Base-by-base conservation (phyloP, 768 basidiomycete genomes). In the Pulveroboletus frians region DNA sequence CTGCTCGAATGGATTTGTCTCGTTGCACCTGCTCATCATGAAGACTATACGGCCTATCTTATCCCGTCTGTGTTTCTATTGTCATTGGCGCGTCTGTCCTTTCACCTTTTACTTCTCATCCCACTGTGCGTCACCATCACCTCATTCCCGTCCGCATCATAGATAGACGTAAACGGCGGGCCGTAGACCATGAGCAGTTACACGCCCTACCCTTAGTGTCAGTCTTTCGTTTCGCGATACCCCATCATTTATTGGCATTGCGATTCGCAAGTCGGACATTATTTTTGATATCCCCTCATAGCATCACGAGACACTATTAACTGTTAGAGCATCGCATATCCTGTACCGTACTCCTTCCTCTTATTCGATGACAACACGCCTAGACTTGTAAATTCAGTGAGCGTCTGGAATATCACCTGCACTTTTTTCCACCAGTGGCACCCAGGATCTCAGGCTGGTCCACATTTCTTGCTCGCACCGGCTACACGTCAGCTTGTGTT, bases 271-370 rank as follows among this genome's bases (percentile, higher is more conserved):
- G 67, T 73, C 66, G 72, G 75, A 73, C 75, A 71, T 72, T 68
- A 67, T 62, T 54, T 32, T 59, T 60, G 64, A 69, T 70, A 67
- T 67, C 63, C 61, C 54, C 52, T 51, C 61, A 63, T 65, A 59
- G 66, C 60, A 76, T 75, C 63, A 80, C 81, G 79, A 81, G 79
- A 79, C 78, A 79, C 72, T 78, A 60, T 72, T 76, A 69, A 71
- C 61, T 67, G 59, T 59, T 80, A 81, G 81, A 83, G 81, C 81
- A 81, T 80, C 79, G 79, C 78, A 81, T 70, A 76, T 68, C 69
- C 46, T 70, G 71, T 71, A 73, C 62, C 60, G 63, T 70, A 74
- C 62, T 64, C 51, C 52, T 53, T 62, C 64, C 57, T 60, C 46
- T 42, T 69, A 60, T 66, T 68, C 26, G 39, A 55, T 51, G 48